These are phyloP conservation scores for Pseudotsuga menziesii DNA, from an alignment of 75 land plant genomes.

Conservation along the genomic window DNA sequence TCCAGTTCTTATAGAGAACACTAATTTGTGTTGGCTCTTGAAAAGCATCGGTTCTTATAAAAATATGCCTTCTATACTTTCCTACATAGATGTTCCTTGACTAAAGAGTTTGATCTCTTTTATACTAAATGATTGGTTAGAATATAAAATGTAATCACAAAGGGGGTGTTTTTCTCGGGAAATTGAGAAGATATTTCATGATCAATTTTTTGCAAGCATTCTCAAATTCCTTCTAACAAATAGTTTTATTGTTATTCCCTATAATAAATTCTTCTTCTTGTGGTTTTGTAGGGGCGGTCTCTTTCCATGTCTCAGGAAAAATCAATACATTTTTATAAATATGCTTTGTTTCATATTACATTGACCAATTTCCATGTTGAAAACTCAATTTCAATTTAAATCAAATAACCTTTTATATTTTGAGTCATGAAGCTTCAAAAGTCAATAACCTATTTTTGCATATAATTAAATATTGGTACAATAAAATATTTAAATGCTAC, in stretches of 20 bases:
- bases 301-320: neutral
- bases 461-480: slow-evolving; percentile 86
- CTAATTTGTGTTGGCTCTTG: too few relatives aligned
- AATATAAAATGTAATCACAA: too few relatives aligned
- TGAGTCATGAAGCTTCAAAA: slow-evolving; percentile 20
- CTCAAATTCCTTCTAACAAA: neutral
- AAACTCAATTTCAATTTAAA: neutral
- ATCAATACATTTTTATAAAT: neutral
- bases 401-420: neutral
- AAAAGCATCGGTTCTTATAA: too few relatives aligned
- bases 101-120: too few relatives aligned
- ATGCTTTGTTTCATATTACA: neutral
- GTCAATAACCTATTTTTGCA: slow-evolving; percentile 77
- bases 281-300: neutral
- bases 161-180: too few relatives aligned
- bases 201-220: neutral
- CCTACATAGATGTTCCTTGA: too few relatives aligned
- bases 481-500: slow-evolving; percentile 70
- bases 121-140: too few relatives aligned
- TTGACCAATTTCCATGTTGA: neutral
- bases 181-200: neutral
- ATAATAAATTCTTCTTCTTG: neutral
- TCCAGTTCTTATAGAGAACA: too few relatives aligned
- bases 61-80: too few relatives aligned
- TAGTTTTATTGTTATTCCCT: neutral